Evolutionary conservation across 345 rosid species (phyloP).

Genomic region (Citrus trifoliata): DNA sequence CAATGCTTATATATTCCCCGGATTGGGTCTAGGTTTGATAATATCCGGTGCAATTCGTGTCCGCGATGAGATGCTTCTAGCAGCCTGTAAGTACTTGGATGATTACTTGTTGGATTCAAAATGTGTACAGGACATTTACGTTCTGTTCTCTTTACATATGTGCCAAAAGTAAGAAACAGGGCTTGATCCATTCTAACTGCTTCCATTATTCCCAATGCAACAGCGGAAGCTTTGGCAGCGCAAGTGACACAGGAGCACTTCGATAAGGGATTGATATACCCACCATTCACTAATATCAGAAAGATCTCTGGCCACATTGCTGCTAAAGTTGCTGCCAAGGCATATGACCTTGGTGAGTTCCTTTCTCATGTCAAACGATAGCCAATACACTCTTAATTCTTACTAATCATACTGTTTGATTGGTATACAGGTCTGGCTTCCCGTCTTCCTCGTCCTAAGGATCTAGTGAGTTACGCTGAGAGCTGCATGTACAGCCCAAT

Average conservation of each 20-base stretch:
- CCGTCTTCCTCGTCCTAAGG: constrained; percentile 79
- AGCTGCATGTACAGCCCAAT: constrained; percentile 95
- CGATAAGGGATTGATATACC: constrained; percentile 79
- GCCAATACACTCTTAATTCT: not conserved
- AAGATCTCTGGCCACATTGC: constrained; percentile 88
- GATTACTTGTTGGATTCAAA: not conserved
- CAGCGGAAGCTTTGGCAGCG: constrained; percentile 91
- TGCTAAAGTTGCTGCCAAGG: constrained; percentile 85
- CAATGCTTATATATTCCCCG: constrained; percentile 95
- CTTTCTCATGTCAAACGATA: not conserved
- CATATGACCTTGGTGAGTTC: constrained; percentile 84
- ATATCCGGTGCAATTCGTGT: constrained; percentile 90
- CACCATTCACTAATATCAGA: constrained; percentile 87
- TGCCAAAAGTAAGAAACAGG: too few relatives aligned
- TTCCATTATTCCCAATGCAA: constrained; percentile 3
- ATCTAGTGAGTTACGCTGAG: constrained; percentile 78
- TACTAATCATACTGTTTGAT: not conserved
- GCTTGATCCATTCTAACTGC: not conserved
- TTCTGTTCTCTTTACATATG: not conserved
- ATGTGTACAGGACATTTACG: not conserved
- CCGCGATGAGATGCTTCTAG: constrained; percentile 93
- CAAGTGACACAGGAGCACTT: constrained; percentile 70
- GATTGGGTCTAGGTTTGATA: constrained; percentile 89
- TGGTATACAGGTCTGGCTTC: constrained; percentile 71
- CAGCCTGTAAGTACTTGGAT: constrained; percentile 76